Evolutionary conservation across 2,329 filamentous ascomycete genomes (phyloP).

Genomic region (Aspergillus thermomutatus): DNA sequence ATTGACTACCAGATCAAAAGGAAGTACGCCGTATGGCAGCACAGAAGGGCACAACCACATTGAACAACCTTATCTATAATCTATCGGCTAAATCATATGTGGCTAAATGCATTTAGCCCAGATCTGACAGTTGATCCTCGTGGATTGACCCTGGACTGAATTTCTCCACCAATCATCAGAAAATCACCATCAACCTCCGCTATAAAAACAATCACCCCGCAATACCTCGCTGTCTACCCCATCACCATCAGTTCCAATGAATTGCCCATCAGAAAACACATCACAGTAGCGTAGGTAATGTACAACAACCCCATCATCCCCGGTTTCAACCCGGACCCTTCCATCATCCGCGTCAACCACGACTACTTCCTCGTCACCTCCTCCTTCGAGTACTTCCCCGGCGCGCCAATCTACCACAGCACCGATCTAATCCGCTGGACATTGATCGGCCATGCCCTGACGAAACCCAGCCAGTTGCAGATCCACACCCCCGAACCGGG

Average conservation of each 20-base stretch:
- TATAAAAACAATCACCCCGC: not conserved
- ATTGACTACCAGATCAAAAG: too few species aligned
- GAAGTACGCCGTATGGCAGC: too few species aligned
- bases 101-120: not conserved
- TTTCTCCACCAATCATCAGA: not conserved
- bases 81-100: too few species aligned
- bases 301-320: constrained; percentile 51
- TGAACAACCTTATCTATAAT: not conserved
- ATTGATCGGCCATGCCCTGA: constrained; percentile 35
- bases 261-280: not conserved
- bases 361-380: constrained; percentile 61
- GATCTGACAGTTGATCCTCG: not conserved
- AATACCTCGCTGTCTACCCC: not conserved
- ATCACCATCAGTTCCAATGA: not conserved
- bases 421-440: constrained; percentile 44
- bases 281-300: constrained; percentile 1
- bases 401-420: constrained; percentile 59
- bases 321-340: constrained; percentile 63
- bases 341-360: constrained; percentile 47
- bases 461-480: constrained; percentile 31
- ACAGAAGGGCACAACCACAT: too few species aligned
- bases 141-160: not conserved
- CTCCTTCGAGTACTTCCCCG: constrained; percentile 61
- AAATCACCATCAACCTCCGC: not conserved
- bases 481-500: constrained; percentile 32